Evolutionary conservation across 768 basidiomycete species (phyloP), one percentile per base, ranked within the genome.

Genomic region (Boletus coccyginus): DNA sequence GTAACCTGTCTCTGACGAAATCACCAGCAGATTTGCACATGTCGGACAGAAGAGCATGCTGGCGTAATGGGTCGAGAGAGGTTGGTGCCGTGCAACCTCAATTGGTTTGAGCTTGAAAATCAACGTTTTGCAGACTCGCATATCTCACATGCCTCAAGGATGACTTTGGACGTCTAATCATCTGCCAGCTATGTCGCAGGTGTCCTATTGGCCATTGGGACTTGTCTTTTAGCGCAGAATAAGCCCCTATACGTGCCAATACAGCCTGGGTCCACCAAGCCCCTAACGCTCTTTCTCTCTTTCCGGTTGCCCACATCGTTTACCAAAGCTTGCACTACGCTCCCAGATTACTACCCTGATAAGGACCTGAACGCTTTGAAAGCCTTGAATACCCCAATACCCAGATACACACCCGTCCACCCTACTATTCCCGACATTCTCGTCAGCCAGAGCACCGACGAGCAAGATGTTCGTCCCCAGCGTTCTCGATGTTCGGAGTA

Each of bases 31-130:
- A 71, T 98, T 98, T 31, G 91, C 85, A 66, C 96, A 98, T 51
- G 88, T 92, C 32, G 96, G 96, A 69, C 96, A 98, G 78, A 96
- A 96, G 36, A 95, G 78, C 92, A 96, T 55, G 27, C n/a, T n/a
- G n/a, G n/a, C n/a, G n/a, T n/a, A n/a, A n/a, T n/a, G n/a, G n/a
- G n/a, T n/a, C 16, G 36, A 33, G 33, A 50, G 36, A 27, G 17
- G 27, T 41, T 17, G 21, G 24, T n/a, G 29, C 27, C 19, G 19
- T 19, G 19, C 17, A 10, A 12, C 27, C 5, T n/a, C 14, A 38
- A 27, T 39, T 31, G 16, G 14, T 4, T 50, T 7, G 24, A 39
- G 29, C 29, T 29, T 46, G 45, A 27, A 27, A 27, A 46, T 49
- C 33, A 10, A 46, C 33, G 10, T 11, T 48, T 11, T 16, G 16